Evolutionary conservation across 2,329 filamentous ascomycete species (phyloP).

Genomic region (Fusarium lyarnte): DNA sequence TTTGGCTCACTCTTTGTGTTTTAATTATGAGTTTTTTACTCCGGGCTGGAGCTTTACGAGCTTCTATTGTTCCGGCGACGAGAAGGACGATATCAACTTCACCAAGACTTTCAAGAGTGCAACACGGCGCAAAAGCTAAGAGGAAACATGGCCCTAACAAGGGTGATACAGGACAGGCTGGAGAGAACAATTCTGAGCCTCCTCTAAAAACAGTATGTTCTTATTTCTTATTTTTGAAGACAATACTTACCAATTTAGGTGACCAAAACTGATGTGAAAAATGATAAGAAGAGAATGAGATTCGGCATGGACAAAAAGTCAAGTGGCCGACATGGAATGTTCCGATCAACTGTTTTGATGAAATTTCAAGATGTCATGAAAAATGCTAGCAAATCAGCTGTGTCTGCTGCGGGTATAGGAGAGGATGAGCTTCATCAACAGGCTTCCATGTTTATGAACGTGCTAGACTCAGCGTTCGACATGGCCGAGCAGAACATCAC

Average conservation of each 20-base stretch:
- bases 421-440: constrained; percentile 57
- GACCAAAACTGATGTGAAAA: constrained; percentile 39
- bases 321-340: constrained; percentile 45
- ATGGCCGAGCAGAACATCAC: constrained; percentile 54
- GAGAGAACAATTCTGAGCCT: not conserved
- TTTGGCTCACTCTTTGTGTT: not conserved
- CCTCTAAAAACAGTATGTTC: constrained; percentile 34
- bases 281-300: constrained; percentile 49
- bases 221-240: fast-evolving
- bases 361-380: constrained; percentile 51
- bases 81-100: constrained; percentile 42
- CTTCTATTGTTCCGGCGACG: constrained; percentile 29
- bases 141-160: not conserved
- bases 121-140: not conserved
- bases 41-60: constrained; percentile 40
- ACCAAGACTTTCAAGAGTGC: not conserved
- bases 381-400: constrained; percentile 32
- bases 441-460: constrained; percentile 55
- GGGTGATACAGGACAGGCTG: not conserved
- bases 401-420: constrained; percentile 43
- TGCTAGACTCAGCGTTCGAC: constrained; percentile 57
- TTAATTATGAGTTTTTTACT: constrained; percentile 46
- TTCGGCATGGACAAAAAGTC: constrained; percentile 39
- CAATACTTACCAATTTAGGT: constrained; percentile 35
- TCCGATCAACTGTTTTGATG: constrained; percentile 48